These are phyloP conservation scores for Candida coquimbonensis DNA, from an alignment of 805 yeast genomes.

Conservation along the genomic window DNA sequence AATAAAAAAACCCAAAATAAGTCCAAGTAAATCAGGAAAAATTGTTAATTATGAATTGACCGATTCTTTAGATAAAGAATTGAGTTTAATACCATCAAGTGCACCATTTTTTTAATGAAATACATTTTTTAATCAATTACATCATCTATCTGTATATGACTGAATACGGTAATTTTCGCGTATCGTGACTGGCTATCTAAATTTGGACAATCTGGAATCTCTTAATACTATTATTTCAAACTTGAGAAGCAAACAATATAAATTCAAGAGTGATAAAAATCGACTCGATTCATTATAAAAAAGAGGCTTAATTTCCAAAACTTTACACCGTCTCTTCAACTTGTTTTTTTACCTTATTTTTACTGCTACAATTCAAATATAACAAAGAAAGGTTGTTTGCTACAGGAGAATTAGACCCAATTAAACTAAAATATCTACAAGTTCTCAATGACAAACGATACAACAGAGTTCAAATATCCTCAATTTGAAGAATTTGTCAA, in stretches of 20 bases:
- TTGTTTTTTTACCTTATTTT: no score
- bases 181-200: not conserved
- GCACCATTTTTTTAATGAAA: constrained; percentile 4
- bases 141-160: not conserved
- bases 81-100: constrained; percentile 10
- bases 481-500: constrained; percentile 16
- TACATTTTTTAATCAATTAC: no score
- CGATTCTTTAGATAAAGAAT: not conserved
- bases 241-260: no score
- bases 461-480: not conserved
- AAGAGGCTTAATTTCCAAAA: no score
- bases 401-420: not conserved
- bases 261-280: no score
- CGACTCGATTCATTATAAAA: no score
- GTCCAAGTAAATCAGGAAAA: no score
- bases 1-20: not conserved
- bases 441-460: not conserved
- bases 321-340: no score
- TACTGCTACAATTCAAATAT: no score
- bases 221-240: not conserved
- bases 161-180: constrained; percentile 2
- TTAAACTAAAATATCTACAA: no score
- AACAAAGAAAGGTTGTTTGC: no score
- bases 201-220: not conserved
- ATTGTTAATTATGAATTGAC: not conserved